Percentiles rank a stretch among this genome's conserved stretches.
Evolutionary conservation across 2,329 filamentous ascomycete genomes (phyloP).

Genomic region (Ampelomyces quisqualis): DNA sequence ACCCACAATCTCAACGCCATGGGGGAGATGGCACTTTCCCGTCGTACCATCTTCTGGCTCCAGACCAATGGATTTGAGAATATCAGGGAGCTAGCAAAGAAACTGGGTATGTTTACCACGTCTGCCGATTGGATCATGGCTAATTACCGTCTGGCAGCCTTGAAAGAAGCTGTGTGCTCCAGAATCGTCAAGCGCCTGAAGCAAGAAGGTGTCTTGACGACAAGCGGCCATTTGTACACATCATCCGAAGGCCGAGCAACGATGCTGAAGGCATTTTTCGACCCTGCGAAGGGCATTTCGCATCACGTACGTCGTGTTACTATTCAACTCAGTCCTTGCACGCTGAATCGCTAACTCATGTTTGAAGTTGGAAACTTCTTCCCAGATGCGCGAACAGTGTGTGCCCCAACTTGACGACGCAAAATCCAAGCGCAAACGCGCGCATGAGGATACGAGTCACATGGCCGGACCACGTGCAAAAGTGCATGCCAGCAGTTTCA

Average conservation of each 20-base stretch:
- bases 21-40: constrained; percentile 12
- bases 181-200: neutral
- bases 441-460: too few relatives aligned
- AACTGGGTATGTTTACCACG: neutral
- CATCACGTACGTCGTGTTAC: too few relatives aligned
- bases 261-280: too few relatives aligned
- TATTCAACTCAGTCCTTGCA: too few relatives aligned
- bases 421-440: too few relatives aligned
- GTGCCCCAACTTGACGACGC: too few relatives aligned
- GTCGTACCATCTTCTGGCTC: constrained; percentile 15
- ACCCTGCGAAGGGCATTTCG: too few relatives aligned
- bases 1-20: constrained; percentile 17
- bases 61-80: neutral
- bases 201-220: neutral
- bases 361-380: too few relatives aligned
- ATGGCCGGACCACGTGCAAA: too few relatives aligned
- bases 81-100: neutral
- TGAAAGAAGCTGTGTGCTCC: neutral
- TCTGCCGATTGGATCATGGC: neutral
- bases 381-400: too few relatives aligned
- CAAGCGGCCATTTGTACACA: neutral
- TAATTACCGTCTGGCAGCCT: neutral
- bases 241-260: neutral
- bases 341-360: too few relatives aligned
- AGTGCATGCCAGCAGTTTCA: too few relatives aligned